phyloP scores from a whole-genome alignment of 2,329 filamentous ascomycete genomes.

The Aspergillus sp. region DNA sequence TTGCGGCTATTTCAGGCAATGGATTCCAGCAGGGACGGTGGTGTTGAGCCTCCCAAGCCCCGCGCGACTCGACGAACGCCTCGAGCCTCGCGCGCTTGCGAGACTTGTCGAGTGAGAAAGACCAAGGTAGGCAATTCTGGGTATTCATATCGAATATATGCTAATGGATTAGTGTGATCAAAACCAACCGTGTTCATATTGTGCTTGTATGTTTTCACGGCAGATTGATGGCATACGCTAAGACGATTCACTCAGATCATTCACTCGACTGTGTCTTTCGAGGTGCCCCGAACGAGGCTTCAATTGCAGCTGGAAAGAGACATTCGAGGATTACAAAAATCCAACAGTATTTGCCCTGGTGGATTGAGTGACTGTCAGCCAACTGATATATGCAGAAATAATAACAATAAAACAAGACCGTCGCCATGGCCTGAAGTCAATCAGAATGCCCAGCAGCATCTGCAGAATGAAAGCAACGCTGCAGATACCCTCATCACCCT shows the following conservation, averaged over 20 bases:
- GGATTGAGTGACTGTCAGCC: not conserved
- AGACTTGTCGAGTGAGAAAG: slow-evolving; percentile 19
- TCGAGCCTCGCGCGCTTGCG: slow-evolving; percentile 18
- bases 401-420: slow-evolving; percentile 3
- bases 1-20: no score
- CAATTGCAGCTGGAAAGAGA: slow-evolving; percentile 5
- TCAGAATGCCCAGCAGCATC: not conserved
- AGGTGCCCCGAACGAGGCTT: slow-evolving; percentile 2
- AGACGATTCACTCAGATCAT: slow-evolving; percentile 8
- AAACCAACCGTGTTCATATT: slow-evolving; percentile 15
- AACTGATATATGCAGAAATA: not conserved
- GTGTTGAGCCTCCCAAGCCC: slow-evolving; percentile 1
- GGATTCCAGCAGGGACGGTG: no score
- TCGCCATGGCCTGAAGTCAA: slow-evolving; percentile 10
- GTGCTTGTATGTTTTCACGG: slow-evolving; percentile 10
- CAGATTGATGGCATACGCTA: not conserved
- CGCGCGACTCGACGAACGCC: slow-evolving; percentile 7
- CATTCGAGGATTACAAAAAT: slow-evolving; percentile 2
- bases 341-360: slow-evolving; percentile 2
- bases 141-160: not conserved
- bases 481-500: not conserved
- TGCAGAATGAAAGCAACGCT: not conserved
- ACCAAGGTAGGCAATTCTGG: slow-evolving; percentile 10
- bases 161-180: slow-evolving; percentile 11
- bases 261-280: slow-evolving; percentile 13